A percentile compares a stretch with the other conserved stretches of the same genome.
phyloP scores from a whole-genome alignment of 257 asterid genomes.

The Leptodermis oblonga region DNA sequence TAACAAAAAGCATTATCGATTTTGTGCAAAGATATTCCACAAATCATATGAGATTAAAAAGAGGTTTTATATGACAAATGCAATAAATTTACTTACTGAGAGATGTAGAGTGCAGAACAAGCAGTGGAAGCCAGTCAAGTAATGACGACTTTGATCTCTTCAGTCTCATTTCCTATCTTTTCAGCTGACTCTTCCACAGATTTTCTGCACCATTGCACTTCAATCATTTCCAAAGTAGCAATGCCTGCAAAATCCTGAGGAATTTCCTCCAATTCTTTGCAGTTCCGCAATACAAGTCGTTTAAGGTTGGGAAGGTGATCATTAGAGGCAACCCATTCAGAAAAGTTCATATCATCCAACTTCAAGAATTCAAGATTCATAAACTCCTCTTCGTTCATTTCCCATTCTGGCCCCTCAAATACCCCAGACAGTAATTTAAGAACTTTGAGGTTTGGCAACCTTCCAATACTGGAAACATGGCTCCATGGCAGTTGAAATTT shows the following conservation, averaged over 20 bases:
- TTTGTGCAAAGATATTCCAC: too few species aligned
- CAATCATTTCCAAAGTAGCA: not conserved
- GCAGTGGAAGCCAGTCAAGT: too few species aligned
- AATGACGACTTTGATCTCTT: not conserved
- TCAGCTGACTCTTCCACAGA: conserved; percentile 7
- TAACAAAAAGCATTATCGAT: too few species aligned
- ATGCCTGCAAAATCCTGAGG: conserved; percentile 1
- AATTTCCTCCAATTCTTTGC: not conserved
- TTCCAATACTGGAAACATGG: not conserved
- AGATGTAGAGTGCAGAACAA: too few species aligned
- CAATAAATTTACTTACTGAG: not conserved
- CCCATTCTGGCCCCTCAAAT: not conserved
- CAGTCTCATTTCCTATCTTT: not conserved
- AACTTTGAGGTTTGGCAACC: conserved; percentile 1
- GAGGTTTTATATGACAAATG: too few species aligned
- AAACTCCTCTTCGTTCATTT: not conserved
- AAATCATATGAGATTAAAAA: too few species aligned
- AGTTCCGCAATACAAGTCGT: not conserved
- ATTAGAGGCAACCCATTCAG: not conserved
- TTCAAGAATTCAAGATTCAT: conserved; percentile 3
- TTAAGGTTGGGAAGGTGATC: conserved; percentile 11
- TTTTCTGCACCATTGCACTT: conserved; percentile 2
- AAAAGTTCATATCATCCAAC: not conserved
- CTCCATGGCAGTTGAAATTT: not conserved
- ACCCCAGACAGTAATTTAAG: not conserved